Base-by-base conservation (phyloP, 1,284 basidiomycete species). In the Cystodermella granulosa region DNA sequence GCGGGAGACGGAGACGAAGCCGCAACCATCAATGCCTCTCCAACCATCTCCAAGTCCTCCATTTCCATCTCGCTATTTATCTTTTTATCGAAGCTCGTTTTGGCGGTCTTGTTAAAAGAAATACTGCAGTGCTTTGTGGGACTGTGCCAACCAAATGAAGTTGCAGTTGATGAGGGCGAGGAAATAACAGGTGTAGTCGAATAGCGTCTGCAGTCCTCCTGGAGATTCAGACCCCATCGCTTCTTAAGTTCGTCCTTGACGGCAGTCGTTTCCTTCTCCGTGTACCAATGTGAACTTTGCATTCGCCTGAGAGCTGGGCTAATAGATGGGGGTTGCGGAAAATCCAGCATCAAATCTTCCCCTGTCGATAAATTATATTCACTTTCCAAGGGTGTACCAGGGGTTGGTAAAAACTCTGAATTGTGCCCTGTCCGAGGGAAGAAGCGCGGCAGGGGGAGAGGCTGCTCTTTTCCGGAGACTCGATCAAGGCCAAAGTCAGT, bases 321-420 rank as follows among this genome's bases (percentile, higher is more conserved):
- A 15, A 65, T 63, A 14, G 70, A 65, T 16, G 70, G 70, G 3
- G 73, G 72, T 43, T 66, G 62, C 1, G 72, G 73, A 49, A 75
- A 75, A 43, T 67, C 66, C 28, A 64, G 62, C 42, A 65, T 62
- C 28, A 67, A 49, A 34, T 62, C 58, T 24, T 65, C 58, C 37
- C 62, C 59, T 16, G 65, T 21, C 4, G 67, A 69, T 16, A 66
- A 65, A 18, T 49, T 52, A 37, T 61, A 63, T 34, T 64, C 65
- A n/a, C n/a, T n/a, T n/a, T n/a, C n/a, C n/a, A n/a, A n/a, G n/a
- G n/a, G n/a, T n/a, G n/a, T n/a, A n/a, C n/a, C n/a, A n/a, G n/a
- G n/a, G n/a, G n/a, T n/a, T n/a, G n/a, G n/a, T n/a, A n/a, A n/a
- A n/a, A n/a, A n/a, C n/a, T n/a, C n/a, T n/a, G n/a, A n/a, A n/a